Evolutionary conservation across 108 stramenopile species (phyloP), one percentile per base, ranked within the genome.

Genomic region (Nitzschia palea): DNA sequence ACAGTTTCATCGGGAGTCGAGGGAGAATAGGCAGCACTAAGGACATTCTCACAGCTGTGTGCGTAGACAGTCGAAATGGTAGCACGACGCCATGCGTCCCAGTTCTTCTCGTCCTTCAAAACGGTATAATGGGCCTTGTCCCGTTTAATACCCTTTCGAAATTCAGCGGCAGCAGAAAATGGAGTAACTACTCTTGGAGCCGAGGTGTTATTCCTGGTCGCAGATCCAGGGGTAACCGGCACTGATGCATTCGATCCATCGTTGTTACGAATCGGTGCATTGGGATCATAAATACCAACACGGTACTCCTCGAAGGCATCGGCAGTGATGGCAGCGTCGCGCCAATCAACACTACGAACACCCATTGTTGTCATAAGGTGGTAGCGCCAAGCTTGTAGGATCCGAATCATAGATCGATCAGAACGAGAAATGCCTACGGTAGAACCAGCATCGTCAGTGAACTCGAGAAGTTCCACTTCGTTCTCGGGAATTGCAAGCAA

Each of bases 131-230:
- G 35, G 15, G 60, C 22, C 6, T 33, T 34, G 34, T 71, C 70
- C 28, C 70, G 70, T 34, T 71, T 71, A 48, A 60, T 62, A 10
- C 70, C 70, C 14, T 31, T 34, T 2, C 37, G 31, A 47, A 71
- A 71, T 2, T 22, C 44, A 6, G 55, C 28, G 18, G 33, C 66
- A 25, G 66, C 10, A 20, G 48, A n/a, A 18, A 20, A 18, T 50
- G 8, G 48, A 5, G n/a, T 9, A 20, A n/a, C 15, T 20, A 50
- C 22, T 5, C 48, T 50, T 50, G 48, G n/a, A 18, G 15, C 5
- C 48, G 18, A 20, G 15, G n/a, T 20, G 15, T 10, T 20, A 20
- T 5, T 14, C 5, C 5, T 18, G 5, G 48, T 14, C n/a, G 48
- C 15, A n/a, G 48, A 20, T 18, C 5, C 22, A 20, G n/a, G 15